Evolutionary conservation across 768 basidiomycete species (phyloP).

Genomic region (Paxillus rubicundulus): DNA sequence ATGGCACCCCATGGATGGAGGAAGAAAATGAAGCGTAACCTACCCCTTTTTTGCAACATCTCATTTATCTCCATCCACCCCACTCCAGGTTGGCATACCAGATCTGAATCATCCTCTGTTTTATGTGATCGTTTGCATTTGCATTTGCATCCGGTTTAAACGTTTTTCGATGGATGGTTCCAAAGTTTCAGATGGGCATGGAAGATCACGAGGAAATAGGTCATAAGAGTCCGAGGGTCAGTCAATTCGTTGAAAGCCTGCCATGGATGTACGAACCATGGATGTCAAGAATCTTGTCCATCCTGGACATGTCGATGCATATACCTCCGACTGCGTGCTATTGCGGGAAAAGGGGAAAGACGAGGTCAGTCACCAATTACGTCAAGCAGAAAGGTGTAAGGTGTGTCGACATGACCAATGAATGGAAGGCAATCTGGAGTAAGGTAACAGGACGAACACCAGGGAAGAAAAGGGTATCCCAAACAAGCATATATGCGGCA

Average conservation of each 20-base stretch:
- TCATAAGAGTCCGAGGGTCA: background rate
- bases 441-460: too few relatives aligned
- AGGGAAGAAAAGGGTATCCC: too few relatives aligned
- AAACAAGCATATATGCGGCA: too few relatives aligned
- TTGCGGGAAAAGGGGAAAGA: background rate
- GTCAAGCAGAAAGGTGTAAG: too few relatives aligned
- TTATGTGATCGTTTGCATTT: background rate
- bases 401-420: too few relatives aligned
- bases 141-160: background rate
- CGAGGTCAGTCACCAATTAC: too few relatives aligned
- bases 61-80: constrained; percentile 74
- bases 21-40: background rate
- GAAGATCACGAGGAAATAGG: background rate
- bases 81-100: constrained; percentile 72
- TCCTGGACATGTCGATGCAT: constrained; percentile 72
- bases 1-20: background rate
- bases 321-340: constrained; percentile 53
- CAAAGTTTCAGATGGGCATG: background rate
- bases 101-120: constrained; percentile 64
- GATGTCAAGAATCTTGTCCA: constrained; percentile 77
- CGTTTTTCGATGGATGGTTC: background rate
- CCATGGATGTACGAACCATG: constrained; percentile 46
- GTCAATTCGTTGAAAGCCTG: background rate
- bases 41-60: constrained; percentile 60
- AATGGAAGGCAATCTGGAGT: too few relatives aligned